Evolutionary conservation across 1,139 yeast genomes (phyloP), one percentile per base, ranked within the genome.

Genomic region (Scheffersomyces insectosa): DNA sequence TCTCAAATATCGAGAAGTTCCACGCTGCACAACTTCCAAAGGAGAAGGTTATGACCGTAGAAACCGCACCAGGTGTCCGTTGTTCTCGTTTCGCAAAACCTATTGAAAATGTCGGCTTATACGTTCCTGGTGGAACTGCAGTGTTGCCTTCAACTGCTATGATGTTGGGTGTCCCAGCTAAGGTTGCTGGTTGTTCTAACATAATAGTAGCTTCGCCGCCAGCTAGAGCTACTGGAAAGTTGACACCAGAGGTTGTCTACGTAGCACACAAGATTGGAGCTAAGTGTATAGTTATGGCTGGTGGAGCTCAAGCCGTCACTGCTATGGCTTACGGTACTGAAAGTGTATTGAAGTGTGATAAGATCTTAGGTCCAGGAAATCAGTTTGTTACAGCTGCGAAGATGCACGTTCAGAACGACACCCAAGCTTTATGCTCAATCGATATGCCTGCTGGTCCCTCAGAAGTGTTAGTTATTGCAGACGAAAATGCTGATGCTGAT

Each of bases 401-500:
- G 74, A 95, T 95, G 99, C 75, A 87, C 62, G 95, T 95, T 37
- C 95, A 91, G 57, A 95, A 95, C 62, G 99, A 93, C 61, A 88
- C 97, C 3, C 87, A 85, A 54, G 98, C 99, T 2, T 73, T 90
- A 55, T 95, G 97, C 60, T 87, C 96, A 29, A 95, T 93, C 55
- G 99, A 93, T 66, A 91, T 93, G 98, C 99, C 99, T 38, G 99
- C 99, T 20, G 99, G 99, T 4, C 99, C 99, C 25, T 87, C 96
- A 42, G 99, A 93, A 68, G 99, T 93, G 12, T 76, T 93, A 50
- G 98, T 93, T 13, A 77, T 93, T 56, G 96, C 97, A 36, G 99
- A 93, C 64, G 78, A 75, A 46, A 62, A 79, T 39, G 89, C 98
- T 5, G 96, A 89, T 66, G 91, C 96, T 12, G 96, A 91, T 57